A percentile compares a stretch with the other conserved stretches of the same genome.
Evolutionary conservation across 202 grass and related monocot genomes (phyloP).

Genomic region (Tripidium arundinaceum): DNA sequence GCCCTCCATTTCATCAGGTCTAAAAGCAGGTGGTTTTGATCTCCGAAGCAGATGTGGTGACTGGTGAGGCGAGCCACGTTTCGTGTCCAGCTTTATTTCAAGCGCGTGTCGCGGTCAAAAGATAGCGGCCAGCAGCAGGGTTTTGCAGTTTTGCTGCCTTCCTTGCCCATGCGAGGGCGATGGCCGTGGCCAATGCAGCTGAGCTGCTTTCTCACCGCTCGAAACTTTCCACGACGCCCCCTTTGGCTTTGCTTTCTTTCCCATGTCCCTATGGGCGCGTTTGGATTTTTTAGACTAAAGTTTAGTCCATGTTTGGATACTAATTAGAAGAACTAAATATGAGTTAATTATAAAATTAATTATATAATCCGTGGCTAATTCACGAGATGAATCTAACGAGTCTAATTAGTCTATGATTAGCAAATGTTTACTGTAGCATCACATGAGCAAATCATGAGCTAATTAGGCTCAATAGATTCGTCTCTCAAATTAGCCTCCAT

Average conservation of each 20-base stretch:
- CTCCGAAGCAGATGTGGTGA: not conserved
- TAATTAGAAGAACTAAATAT: no score
- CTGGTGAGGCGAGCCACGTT: conserved; percentile 39
- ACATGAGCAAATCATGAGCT: no score
- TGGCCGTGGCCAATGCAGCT: not conserved
- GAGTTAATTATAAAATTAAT: no score
- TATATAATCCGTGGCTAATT: no score
- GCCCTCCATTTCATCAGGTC: not conserved
- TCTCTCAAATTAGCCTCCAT: no score
- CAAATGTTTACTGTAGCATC: no score
- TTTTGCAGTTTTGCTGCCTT: not conserved
- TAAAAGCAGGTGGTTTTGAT: not conserved
- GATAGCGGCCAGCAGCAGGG: not conserved
- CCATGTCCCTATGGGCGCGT: no score
- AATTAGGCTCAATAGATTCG: no score
- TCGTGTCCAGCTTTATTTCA: conserved; percentile 36
- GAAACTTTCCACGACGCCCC: not conserved
- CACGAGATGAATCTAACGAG: no score
- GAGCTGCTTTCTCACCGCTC: not conserved
- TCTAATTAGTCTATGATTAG: no score
- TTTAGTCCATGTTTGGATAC: no score
- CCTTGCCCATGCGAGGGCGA: not conserved
- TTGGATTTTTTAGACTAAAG: no score
- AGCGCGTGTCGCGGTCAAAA: conserved; percentile 43
- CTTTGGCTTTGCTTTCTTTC: not conserved